A percentile compares a stretch with the other conserved stretches of the same genome.
These are phyloP conservation scores for Penicillium paradoxum DNA, from an alignment of 495 filamentous ascomycete species.

Conservation along the genomic window DNA sequence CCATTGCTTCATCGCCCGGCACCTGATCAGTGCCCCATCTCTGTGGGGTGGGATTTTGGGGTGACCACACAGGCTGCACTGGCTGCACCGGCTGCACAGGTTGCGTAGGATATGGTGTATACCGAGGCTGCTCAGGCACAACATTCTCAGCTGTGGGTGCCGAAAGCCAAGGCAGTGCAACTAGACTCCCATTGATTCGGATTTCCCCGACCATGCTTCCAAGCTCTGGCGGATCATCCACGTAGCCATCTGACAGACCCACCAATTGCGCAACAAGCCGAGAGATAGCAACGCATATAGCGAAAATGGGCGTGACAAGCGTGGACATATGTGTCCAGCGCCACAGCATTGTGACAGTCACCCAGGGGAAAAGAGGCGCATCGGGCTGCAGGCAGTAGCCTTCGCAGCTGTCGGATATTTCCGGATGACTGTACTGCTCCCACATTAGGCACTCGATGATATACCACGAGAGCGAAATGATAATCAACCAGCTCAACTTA, in stretches of 20 bases:
- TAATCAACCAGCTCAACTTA: slow-evolving; percentile 47
- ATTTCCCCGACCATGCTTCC: slow-evolving; percentile 31
- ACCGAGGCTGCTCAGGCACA: neutral
- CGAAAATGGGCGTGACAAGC: slow-evolving; percentile 29
- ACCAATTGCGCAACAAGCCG: slow-evolving; percentile 34
- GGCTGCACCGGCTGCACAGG: slow-evolving; percentile 7
- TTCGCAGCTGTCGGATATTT: slow-evolving; percentile 40
- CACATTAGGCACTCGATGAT: slow-evolving; percentile 57
- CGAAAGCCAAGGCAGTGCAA: slow-evolving; percentile 23
- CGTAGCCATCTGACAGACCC: slow-evolving; percentile 43
- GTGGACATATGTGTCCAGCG: slow-evolving; percentile 38
- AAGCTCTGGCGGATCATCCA: slow-evolving; percentile 29
- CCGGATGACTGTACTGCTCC: slow-evolving; percentile 55
- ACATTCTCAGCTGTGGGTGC: slow-evolving; percentile 8
- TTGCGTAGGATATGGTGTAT: slow-evolving; percentile 2
- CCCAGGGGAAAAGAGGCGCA: slow-evolving; percentile 44
- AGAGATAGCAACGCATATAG: slow-evolving; percentile 28
- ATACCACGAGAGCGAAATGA: slow-evolving; percentile 51
- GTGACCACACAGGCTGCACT: slow-evolving; percentile 13
- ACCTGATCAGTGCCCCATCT: slow-evolving; percentile 14
- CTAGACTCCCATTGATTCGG: slow-evolving; percentile 30
- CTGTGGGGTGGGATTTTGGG: slow-evolving; percentile 8
- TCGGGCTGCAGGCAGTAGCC: slow-evolving; percentile 45
- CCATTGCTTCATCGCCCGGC: slow-evolving; percentile 22
- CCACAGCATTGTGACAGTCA: slow-evolving; percentile 44